phyloP scores from a whole-genome alignment of 345 rosid genomes.

The Populus nigra region DNA sequence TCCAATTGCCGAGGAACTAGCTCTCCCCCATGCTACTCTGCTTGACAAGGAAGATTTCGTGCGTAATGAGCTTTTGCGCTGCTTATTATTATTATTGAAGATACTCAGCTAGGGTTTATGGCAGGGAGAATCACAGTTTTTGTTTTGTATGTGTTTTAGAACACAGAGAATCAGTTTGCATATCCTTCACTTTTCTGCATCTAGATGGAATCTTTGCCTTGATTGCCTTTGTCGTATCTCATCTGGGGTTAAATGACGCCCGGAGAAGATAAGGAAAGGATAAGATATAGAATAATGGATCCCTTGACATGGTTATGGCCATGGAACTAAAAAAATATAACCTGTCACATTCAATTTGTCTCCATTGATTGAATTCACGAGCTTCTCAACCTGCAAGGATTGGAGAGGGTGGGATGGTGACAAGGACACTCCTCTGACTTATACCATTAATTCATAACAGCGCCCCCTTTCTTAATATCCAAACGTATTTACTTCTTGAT shows the following conservation, averaged over 20 bases:
- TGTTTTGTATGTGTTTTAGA: neutral
- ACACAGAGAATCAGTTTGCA: neutral
- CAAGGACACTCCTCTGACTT: too few species aligned
- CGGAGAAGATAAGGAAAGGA: neutral
- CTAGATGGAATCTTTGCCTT: slow-evolving; percentile 11
- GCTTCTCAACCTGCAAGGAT: too few species aligned
- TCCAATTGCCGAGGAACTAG: neutral
- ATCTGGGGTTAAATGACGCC: neutral
- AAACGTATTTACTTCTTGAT: too few species aligned
- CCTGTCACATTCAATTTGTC: too few species aligned
- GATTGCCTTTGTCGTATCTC: neutral
- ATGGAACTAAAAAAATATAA: too few species aligned
- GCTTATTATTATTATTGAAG: neutral
- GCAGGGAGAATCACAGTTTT: neutral
- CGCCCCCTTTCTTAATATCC: too few species aligned
- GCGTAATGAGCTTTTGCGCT: neutral
- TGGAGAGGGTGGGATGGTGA: too few species aligned
- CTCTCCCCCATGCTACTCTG: neutral
- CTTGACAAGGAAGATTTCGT: too few species aligned
- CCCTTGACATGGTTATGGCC: too few species aligned
- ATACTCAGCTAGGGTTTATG: neutral
- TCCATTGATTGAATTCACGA: too few species aligned
- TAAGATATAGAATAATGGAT: neutral
- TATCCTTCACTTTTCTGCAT: neutral
- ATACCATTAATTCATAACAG: too few species aligned